These are phyloP conservation scores for Rhytidiadelphus loreus DNA, from an alignment of 225 moss, liverwort and hornwort species.

Conservation along the genomic window DNA sequence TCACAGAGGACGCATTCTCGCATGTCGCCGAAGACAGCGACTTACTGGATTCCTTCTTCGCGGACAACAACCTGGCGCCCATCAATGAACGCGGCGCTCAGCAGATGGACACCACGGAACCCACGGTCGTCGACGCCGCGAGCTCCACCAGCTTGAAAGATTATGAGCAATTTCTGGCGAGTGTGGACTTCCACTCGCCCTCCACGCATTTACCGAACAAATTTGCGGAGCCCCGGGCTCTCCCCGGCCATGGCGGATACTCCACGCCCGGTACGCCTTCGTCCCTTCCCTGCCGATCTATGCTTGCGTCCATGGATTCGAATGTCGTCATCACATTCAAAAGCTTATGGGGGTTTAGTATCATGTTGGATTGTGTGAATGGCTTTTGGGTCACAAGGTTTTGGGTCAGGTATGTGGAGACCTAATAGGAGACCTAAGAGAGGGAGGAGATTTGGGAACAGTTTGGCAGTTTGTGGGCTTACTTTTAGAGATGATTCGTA, in stretches of 20 bases:
- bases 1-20: slow-evolving; percentile 23
- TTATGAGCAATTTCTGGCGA: slow-evolving; percentile 18
- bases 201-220: not conserved
- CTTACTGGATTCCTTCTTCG: slow-evolving; percentile 3
- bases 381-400: not conserved
- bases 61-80: slow-evolving; percentile 19
- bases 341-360: not conserved
- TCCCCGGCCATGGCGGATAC: slow-evolving; percentile 6
- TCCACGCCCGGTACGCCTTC: not conserved
- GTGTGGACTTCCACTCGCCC: not conserved
- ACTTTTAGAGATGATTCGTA: not conserved
- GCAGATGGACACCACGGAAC: slow-evolving; percentile 24
- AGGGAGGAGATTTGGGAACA: not conserved
- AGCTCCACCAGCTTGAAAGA: slow-evolving; percentile 13
- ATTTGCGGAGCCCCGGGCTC: not conserved
- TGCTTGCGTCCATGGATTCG: not conserved
- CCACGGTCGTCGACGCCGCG: not conserved
- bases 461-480: not conserved
- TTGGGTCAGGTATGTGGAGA: not conserved
- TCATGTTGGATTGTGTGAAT: not conserved
- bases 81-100: slow-evolving; percentile 22
- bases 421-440: not conserved
- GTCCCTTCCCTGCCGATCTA: not conserved
- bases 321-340: not conserved
- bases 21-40: not conserved